Evolutionary conservation across 495 filamentous ascomycete genomes (phyloP), one percentile per base, ranked within the genome.

Genomic region (Talaromyces liani): DNA sequence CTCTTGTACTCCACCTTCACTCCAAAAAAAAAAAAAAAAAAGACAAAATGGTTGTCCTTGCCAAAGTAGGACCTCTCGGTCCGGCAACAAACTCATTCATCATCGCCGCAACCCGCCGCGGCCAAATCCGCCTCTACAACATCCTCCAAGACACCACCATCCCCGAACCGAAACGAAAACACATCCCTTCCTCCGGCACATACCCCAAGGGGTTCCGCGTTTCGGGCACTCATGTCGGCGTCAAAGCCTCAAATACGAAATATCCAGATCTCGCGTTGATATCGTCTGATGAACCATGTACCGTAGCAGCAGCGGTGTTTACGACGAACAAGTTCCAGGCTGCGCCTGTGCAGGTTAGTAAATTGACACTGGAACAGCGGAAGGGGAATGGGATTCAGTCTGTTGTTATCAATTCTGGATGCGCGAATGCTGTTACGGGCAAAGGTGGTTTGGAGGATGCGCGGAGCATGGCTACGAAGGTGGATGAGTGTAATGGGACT

Each of bases 261-360:
- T 90, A 90, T 69, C 91, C 92, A 14, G 94, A 99, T 70, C 83
- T 99, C 47, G 91, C 93, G 20, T 81, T 99, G 59, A 83, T 99
- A 64, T 85, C 87, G 22, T 98, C 95, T 8, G 89, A 96, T 64
- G 82, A 82, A 54, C 95, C 92, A 33, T 97, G 92, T 74, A 85
- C 91, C n/a, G 94, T 89, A 5, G 92, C 93, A 2, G 92, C 93
- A 2, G 93, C 92, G 3, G 94, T 98, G 10, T 95, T 97, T 79
- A 99, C 94, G 53, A 92, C 92, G 75, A 99, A 98, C 79, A 94
- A 93, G 74, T 99, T 98, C 78, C 93, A 96, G 72, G 94, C 94
- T 22, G 94, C 94, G 27, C 94, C 94, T 16, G 92, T 98, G 47
- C 90, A 91, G 53, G 88, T 95, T 60, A 91, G 88, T 70, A 82